These are phyloP conservation scores for Rhizopus sp. DNA, from an alignment of 371 early-diverging fungal species.

Conservation along the genomic window DNA sequence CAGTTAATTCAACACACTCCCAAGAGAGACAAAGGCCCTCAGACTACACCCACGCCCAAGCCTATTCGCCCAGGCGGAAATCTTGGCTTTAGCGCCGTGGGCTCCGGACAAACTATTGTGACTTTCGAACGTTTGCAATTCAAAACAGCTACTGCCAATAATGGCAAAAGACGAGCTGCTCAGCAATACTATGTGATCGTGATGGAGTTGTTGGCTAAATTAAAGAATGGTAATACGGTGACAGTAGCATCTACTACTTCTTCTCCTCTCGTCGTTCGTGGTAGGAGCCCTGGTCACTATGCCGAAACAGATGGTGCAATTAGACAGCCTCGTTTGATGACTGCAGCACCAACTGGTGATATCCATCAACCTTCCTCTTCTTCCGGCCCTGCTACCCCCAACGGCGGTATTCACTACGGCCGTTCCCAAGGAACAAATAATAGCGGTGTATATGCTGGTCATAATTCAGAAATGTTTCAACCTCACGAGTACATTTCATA, in stretches of 20 bases:
- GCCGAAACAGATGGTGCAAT: conserved; percentile 43
- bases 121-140: conserved; percentile 88
- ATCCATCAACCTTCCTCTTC: conserved; percentile 5
- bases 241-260: conserved; percentile 71
- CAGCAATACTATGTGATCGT: conserved; percentile 83
- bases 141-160: conserved; percentile 90
- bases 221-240: conserved; percentile 45
- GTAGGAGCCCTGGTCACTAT: conserved; percentile 89
- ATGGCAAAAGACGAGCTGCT: conserved; percentile 78
- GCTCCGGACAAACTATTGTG: conserved; percentile 44
- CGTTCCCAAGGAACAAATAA: conserved; percentile 1
- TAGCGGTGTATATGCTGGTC: conserved; percentile 16
- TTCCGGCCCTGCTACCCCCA: conserved; percentile 63
- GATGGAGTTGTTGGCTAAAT: conserved; percentile 62
- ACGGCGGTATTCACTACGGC: conserved; percentile 66
- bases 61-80: conserved; percentile 60
- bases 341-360: not conserved
- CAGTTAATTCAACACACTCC: conserved; percentile 86
- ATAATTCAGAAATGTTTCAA: conserved; percentile 18
- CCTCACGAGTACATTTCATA: conserved; percentile 19
- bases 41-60: conserved; percentile 62
- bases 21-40: conserved; percentile 92
- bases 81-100: conserved; percentile 36
- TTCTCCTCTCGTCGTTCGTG: conserved; percentile 81
- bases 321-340: not conserved